Conservation (phyloP, 352 stramenopile genomes). For the Pythium monospermum region DNA sequence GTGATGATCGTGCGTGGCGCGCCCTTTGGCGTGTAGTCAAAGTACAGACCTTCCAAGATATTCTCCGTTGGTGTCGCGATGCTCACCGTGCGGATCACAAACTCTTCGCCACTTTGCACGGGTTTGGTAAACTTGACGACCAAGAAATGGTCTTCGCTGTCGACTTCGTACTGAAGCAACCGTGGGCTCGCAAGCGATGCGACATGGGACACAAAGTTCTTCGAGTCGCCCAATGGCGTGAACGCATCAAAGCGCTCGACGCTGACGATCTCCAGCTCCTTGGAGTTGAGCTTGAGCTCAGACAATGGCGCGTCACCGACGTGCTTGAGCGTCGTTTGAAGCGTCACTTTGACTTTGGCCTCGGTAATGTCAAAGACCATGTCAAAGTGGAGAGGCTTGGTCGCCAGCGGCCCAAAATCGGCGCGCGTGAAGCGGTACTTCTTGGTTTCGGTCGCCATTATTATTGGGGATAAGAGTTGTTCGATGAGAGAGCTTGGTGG, state of each 20-base stretch:
- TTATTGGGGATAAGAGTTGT: background rate
- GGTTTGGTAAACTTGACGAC: conserved; percentile 50
- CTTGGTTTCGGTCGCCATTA: conserved; percentile 25
- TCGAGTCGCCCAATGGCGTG: conserved; percentile 27
- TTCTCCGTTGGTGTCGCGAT: conserved; percentile 66
- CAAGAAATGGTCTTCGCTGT: conserved; percentile 69
- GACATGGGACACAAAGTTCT: conserved; percentile 59
- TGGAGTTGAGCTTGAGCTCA: conserved; percentile 69
- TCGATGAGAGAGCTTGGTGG: conserved; percentile 1
- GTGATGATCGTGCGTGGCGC: conserved; percentile 77
- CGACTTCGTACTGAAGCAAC: conserved; percentile 44
- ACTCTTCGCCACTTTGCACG: conserved; percentile 51
- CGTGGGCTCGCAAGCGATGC: conserved; percentile 39
- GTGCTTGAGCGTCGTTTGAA: conserved; percentile 68
- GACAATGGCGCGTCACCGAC: conserved; percentile 28
- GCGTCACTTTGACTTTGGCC: conserved; percentile 50
- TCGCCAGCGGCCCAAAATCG: conserved; percentile 59
- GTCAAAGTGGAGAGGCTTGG: conserved; percentile 72
- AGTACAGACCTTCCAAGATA: conserved; percentile 77
- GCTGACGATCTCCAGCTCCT: conserved; percentile 60
- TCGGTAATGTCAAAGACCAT: conserved; percentile 79
- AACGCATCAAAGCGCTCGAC: conserved; percentile 54
- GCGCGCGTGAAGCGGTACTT: conserved; percentile 70
- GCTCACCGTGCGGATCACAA: conserved; percentile 64
- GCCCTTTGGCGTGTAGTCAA: conserved; percentile 65